Percentiles rank a stretch among this genome's conserved stretches.
Conservation (phyloP, 176 grass and related monocot species). For the Bromus sterilis region DNA sequence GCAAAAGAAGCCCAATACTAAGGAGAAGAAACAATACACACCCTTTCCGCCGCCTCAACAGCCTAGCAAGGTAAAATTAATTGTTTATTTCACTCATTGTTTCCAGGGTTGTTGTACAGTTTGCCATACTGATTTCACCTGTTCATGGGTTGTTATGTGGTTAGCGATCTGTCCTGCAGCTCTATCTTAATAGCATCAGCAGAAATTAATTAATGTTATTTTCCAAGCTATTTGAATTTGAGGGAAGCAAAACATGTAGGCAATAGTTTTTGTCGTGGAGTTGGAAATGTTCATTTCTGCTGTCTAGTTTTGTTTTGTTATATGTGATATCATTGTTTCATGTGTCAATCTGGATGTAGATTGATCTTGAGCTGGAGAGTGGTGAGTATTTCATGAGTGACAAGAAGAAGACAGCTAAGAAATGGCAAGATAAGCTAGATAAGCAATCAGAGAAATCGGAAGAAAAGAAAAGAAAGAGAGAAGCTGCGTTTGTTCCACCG, state of each 20-base stretch:
- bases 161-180: background rate
- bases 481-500: conserved; percentile 82
- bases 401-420: conserved; percentile 81
- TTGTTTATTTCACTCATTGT: background rate
- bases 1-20: conserved; percentile 75
- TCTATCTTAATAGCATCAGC: background rate
- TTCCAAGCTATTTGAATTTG: background rate
- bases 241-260: background rate
- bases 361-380: conserved; percentile 71
- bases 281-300: background rate
- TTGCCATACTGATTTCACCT: background rate
- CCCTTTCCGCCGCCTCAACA: conserved; percentile 92
- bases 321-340: conserved; percentile 8
- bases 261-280: background rate
- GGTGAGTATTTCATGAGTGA: conserved; percentile 97
- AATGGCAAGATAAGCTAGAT: conserved; percentile 87
- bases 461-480: conserved; percentile 92
- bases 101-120: background rate
- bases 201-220: background rate
- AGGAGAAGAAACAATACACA: conserved; percentile 98
- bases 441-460: conserved; percentile 79
- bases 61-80: conserved; percentile 73
- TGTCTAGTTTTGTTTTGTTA: background rate
- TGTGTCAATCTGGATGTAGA: conserved; percentile 39
- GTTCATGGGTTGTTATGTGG: background rate